Evolutionary conservation across 1,139 yeast genomes (phyloP), one percentile per base, ranked within the genome.

Genomic region (Saccharomycopsis hybrid): DNA sequence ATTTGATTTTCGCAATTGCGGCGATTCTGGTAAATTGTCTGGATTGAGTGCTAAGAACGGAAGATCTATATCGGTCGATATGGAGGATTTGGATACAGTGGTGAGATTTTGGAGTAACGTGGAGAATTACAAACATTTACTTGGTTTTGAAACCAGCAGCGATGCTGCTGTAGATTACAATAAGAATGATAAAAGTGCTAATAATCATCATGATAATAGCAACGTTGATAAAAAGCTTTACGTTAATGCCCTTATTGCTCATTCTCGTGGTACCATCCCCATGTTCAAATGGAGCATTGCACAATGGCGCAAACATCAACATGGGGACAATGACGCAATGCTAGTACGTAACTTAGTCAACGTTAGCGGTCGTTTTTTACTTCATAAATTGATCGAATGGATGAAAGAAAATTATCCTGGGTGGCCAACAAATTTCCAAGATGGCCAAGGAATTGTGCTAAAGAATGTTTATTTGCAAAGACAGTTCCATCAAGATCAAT

Each of bases 1-100:
- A 57, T 82, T 89, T 57, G 97, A 90, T 64, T 90, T 90, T 59
- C 71, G 96, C 53, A 87, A 86, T 5, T 83, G 94, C 64, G 97
- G 97, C 1, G 77, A 76, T 53, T 85, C 95, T 2, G 82, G 77
- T n/a, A 18, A 18, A 18, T 18, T 18, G 18, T 18, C 18, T 18
- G 18, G 18, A 18, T 18, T 18, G 18, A 18, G 18, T 18, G 18
- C 18, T 18, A 18, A 18, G 18, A 18, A 18, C 18, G 18, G 18
- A 18, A 18, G 18, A 18, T 18, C 18, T 18, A 18, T 18, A 18
- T 11, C 11, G 41, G 18, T 79, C 55, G 97, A 89, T 63, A 58
- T 80, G 3, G 81, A 77, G 41, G 96, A 89, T 62, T 70, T 88
- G 44, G 79, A 76, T 51, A 65, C 71, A 0, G 73, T 78, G 30